phyloP scores from a whole-genome alignment of 163 green algal genomes.

The Volvox carteri region DNA sequence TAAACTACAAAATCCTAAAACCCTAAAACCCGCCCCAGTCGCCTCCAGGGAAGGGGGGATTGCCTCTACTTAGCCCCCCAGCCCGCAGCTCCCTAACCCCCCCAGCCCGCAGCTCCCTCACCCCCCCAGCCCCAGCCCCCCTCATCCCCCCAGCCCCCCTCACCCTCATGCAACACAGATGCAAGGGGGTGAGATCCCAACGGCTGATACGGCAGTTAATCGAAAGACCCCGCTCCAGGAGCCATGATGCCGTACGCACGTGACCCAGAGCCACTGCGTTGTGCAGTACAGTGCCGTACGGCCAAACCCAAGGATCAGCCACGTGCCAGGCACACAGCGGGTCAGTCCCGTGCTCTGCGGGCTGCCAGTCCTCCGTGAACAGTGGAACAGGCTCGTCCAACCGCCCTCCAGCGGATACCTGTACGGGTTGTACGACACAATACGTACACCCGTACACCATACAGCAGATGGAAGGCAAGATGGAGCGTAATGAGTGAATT shows the following conservation, averaged over 20 bases:
- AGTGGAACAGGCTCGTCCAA: neutral
- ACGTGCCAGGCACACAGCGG: conserved; percentile 28
- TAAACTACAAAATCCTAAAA: too few species aligned
- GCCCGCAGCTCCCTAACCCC: too few species aligned
- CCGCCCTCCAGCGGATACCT: neutral
- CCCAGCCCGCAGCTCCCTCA: too few species aligned
- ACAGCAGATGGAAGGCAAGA: too few species aligned
- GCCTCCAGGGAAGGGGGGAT: too few species aligned
- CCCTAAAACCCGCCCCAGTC: too few species aligned
- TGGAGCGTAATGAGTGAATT: too few species aligned
- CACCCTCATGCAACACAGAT: conserved; percentile 47
- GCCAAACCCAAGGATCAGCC: conserved; percentile 15
- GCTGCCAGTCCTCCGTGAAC: conserved; percentile 30
- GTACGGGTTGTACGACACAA: too few species aligned
- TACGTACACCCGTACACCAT: too few species aligned
- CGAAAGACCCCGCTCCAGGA: conserved; percentile 25
- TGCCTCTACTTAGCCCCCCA: too few species aligned
- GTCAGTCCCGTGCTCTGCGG: neutral
- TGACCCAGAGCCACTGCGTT: conserved; percentile 5
- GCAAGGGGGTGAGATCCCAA: conserved; percentile 30
- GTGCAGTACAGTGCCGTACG: conserved; percentile 37
- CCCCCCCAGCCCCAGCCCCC: too few species aligned
- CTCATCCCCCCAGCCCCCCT: neutral
- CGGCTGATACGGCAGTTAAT: neutral
- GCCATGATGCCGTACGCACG: conserved; percentile 10